Evolutionary conservation across 163 green algal species (phyloP), one percentile per base, ranked within the genome.

Genomic region (Chloromonas sp.): DNA sequence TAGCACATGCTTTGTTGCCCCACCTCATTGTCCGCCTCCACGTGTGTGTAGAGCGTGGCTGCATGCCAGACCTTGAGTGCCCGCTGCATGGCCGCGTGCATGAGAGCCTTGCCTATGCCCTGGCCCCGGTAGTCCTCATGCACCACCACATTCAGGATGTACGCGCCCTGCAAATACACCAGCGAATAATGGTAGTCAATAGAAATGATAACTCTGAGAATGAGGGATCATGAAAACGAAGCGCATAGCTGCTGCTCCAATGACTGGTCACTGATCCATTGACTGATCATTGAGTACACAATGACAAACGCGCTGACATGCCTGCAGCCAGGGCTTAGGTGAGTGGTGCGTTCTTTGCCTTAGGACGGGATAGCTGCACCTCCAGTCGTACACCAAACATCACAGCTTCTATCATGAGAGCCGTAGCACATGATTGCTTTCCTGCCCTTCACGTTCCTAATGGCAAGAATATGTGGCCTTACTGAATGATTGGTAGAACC

Each of bases 111-210:
- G 1, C 89, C 90, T 61, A 92, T 66, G 3, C 90, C 90, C 14
- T 86, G 85, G 0, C 90, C 90, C 0, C 90, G 81, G 14, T 14
- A 62, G 74, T 86, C 83, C 80, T 92, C 90, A 0, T 78, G 79
- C 1, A 92, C 89, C 71, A 93, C 90, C 57, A 93, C 89, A n/a
- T 93, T 93, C 14, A 93, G 84, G 62, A 93, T 86, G 87, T 93
- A 93, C 76, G 84, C 87, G 1, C 80, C 80, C 80, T 71, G 78
- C 1, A 61, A n/a, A n/a, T 76, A 76, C 70, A 76, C 8, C 8
- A 8, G 70, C 70, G 70, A 76, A 13, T 76, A 76, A 76, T n/a
- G 70, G 70, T 13, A 13, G 70, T 76, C 8, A 76, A 76, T n/a
- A 76, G 70, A 76, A 76, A 8, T n/a, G 70, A 76, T 8, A 8